Evolutionary conservation across 768 basidiomycete species (phyloP), one percentile per base, ranked within the genome.

Genomic region (Agaricus subrufescens): DNA sequence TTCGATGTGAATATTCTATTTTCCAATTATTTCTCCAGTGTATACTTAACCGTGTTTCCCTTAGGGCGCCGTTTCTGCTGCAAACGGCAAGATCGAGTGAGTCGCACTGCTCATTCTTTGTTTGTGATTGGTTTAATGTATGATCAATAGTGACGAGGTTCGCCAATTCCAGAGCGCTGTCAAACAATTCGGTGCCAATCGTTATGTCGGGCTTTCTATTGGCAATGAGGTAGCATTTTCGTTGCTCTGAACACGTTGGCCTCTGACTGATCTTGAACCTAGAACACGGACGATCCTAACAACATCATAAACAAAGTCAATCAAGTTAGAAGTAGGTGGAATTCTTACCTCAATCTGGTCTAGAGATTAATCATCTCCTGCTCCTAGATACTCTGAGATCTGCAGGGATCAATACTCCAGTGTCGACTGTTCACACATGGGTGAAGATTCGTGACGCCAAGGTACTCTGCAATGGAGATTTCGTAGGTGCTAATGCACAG

Each of bases 401-500:
- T 5, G 66, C 69, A 12, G 72, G 72, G 2, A 62, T 74, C 37
- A 68, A 60, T 30, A 71, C 67, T 0, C 71, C 67, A 3, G 69
- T 75, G 4, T 71, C 73, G 6, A 74, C 73, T 4, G 71, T 71
- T 8, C 73, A 75, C 50, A 69, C 62, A 23, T 75, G 73, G 72
- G 67, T 73, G 23, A 52, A 37, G 14, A 65, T 75, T 52, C 66
- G 69, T 4, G 64, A 67, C 50, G 69, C 69, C 59, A 67, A 66
- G 14, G 60, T 58, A 9, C 64, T 73, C n/a, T 74, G 71, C 55
- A 65, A 65, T 25, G 72, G 67, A 6, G 72, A 74, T 55, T 74
- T 73, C 40, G 68, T 69, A 7, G 74, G 69, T 34, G 73, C 73
- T 5, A 75, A 75, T 58, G 72, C 74, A 1, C 72, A 74, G 72